These are phyloP conservation scores for Closterium sp. DNA, from an alignment of 139 green algal genomes.

Conservation along the genomic window DNA sequence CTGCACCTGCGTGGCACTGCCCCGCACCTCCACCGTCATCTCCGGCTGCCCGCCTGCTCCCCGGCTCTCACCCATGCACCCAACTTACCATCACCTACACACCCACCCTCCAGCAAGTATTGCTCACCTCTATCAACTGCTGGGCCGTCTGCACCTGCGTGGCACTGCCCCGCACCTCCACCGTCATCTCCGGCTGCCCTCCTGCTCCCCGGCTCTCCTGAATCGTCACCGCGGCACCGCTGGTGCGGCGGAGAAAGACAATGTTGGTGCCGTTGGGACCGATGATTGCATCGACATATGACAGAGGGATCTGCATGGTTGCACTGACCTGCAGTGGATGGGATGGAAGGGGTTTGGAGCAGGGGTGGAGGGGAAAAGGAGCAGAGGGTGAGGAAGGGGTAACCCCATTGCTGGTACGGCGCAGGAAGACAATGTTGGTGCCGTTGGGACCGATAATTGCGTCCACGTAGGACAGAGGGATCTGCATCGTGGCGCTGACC, in stretches of 20 bases:
- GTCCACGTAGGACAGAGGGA: constrained; percentile 39
- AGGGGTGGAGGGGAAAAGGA: too few species aligned
- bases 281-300: constrained; percentile 46
- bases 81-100: too few species aligned
- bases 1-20: constrained; percentile 42
- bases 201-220: constrained; percentile 20
- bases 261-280: constrained; percentile 39
- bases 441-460: constrained; percentile 41
- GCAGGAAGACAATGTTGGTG: constrained; percentile 42
- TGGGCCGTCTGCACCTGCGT: constrained; percentile 41
- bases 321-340: constrained; percentile 18
- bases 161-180: constrained; percentile 35
- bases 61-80: constrained; percentile 16
- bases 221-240: constrained; percentile 38
- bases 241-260: constrained; percentile 25
- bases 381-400: too few species aligned
- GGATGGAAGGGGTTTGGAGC: too few species aligned
- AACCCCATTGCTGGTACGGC: constrained; percentile 1
- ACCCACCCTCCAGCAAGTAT: too few species aligned
- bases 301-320: constrained; percentile 39
- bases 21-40: constrained; percentile 30
- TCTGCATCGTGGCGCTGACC: constrained; percentile 36
- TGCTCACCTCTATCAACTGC: constrained; percentile 34
- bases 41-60: neutral
- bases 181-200: constrained; percentile 17